Evolutionary conservation across 345 rosid genomes (phyloP), one percentile per base, ranked within the genome.

Genomic region (Salix exigua): DNA sequence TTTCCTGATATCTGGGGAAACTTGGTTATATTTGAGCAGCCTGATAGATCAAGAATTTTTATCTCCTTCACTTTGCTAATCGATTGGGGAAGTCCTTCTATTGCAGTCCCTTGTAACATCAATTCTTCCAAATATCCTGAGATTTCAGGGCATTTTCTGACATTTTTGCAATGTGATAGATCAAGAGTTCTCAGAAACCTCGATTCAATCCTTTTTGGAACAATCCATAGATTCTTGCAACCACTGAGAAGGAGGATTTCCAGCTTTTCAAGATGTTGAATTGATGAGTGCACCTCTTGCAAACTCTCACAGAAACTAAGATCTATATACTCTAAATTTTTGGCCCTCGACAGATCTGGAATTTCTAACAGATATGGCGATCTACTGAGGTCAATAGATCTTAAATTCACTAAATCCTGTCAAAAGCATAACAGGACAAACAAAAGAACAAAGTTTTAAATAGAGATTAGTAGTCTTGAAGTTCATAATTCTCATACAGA

Each of bases 331-430:
- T 63, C 30, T 3, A 73, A 42, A 16, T 64, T 62, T 42, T 42
- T 63, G 21, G 70, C 61, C 19, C 44, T 17, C 6, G 77, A 73
- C 9, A 73, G 70, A 73, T 73, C 77, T 26, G 70, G 70, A 63
- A 64, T 8, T 64, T 7, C n/a, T 21, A 40, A 26, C 21, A 73
- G 6, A 19, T 42, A 19, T 28, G 31, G 4, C 1, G 69, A 42
- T 1, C 6, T 6, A 17, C 14, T 3, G n/a, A 64, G 61, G 26
- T 61, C 16, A 28, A 64, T 42, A 2, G n/a, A 1, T 73, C 44
- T 73, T 10, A 73, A 37, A 21, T 64, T 73, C 44, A 30, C 61
- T 18, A 73, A 62, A 21, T 28, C 0, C 77, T 73, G 61, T 5
- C 5, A 42, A 1, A 28, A 28, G 14, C 5, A 21, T 0, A 9